A percentile compares a stretch with the other conserved stretches of the same genome.
These are phyloP conservation scores for Colletotrichum agaves DNA, from an alignment of 2,329 filamentous ascomycete species.

Conservation along the genomic window DNA sequence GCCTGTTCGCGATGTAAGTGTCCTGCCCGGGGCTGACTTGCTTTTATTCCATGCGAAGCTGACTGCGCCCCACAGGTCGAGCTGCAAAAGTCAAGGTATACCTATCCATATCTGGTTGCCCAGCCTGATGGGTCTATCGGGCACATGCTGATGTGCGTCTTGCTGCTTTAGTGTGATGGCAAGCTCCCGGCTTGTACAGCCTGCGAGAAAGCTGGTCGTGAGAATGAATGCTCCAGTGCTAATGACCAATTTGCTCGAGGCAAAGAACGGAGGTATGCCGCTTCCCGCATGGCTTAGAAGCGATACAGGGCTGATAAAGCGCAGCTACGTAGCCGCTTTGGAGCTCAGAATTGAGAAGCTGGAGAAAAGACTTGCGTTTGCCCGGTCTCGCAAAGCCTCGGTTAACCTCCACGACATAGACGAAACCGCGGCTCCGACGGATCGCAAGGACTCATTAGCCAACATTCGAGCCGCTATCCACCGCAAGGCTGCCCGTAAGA, in stretches of 20 bases:
- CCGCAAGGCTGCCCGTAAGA: slow-evolving; percentile 70
- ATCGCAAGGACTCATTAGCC: slow-evolving; percentile 71
- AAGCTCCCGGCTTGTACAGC: slow-evolving; percentile 95
- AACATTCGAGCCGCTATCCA: slow-evolving; percentile 71
- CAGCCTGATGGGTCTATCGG: neutral
- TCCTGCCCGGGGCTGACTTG: slow-evolving; percentile 33
- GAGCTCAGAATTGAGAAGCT: slow-evolving; percentile 91
- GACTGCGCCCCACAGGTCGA: slow-evolving; percentile 63
- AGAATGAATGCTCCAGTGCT: slow-evolving; percentile 88
- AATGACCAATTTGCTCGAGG: slow-evolving; percentile 96
- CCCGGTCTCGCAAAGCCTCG: slow-evolving; percentile 76
- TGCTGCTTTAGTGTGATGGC: slow-evolving; percentile 78
- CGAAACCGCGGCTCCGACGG: slow-evolving; percentile 45
- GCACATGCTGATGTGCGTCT: slow-evolving; percentile 22
- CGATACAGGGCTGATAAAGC: slow-evolving; percentile 34
- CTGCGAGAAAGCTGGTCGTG: slow-evolving; percentile 90
- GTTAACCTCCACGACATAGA: slow-evolving; percentile 73
- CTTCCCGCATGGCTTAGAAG: neutral
- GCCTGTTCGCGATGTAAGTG: slow-evolving; percentile 79
- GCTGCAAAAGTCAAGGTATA: slow-evolving; percentile 89
- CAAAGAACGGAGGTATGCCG: slow-evolving; percentile 83
- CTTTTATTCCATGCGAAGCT: slow-evolving; percentile 34
- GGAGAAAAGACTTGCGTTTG: slow-evolving; percentile 79
- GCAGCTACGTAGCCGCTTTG: slow-evolving; percentile 93
- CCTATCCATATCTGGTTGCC: neutral